A percentile compares a stretch with the other conserved stretches of the same genome.
phyloP scores from a whole-genome alignment of 352 stramenopile genomes.

The Phytophthora tentaculata region DNA sequence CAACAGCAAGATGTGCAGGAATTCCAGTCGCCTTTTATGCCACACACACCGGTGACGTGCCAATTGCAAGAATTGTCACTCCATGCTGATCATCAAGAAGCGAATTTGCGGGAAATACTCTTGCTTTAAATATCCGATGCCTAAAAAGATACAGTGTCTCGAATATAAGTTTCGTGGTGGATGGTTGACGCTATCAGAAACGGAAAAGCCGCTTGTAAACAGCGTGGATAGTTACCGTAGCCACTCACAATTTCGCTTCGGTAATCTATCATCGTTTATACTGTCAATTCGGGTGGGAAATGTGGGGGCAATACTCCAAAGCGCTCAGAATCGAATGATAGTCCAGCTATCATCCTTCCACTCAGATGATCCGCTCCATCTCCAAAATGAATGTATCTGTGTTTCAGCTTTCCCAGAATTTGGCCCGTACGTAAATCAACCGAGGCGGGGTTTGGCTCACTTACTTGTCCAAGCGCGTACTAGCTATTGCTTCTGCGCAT shows the following conservation, averaged over 20 bases:
- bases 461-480: conserved; percentile 10
- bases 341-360: conserved; percentile 12
- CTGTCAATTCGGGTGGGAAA: not conserved
- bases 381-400: conserved; percentile 11
- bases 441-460: conserved; percentile 1
- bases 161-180: not conserved
- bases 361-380: conserved; percentile 13
- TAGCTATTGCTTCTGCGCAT: conserved; percentile 1
- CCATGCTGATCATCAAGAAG: too few species aligned
- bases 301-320: conserved; percentile 11
- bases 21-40: too few species aligned
- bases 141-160: too few species aligned
- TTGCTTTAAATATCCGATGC: too few species aligned
- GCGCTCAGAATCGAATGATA: conserved; percentile 3
- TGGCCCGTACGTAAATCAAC: not conserved
- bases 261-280: not conserved
- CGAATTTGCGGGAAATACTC: too few species aligned
- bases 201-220: conserved; percentile 6
- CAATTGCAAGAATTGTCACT: too few species aligned
- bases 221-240: conserved; percentile 8
- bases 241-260: conserved; percentile 8
- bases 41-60: too few species aligned
- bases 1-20: too few species aligned
- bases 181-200: conserved; percentile 12
- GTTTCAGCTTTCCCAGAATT: conserved; percentile 12